A percentile compares a stretch with the other conserved stretches of the same genome.
Conservation (phyloP, 495 filamentous ascomycete genomes). For the Hyaloscypha bicolor region DNA sequence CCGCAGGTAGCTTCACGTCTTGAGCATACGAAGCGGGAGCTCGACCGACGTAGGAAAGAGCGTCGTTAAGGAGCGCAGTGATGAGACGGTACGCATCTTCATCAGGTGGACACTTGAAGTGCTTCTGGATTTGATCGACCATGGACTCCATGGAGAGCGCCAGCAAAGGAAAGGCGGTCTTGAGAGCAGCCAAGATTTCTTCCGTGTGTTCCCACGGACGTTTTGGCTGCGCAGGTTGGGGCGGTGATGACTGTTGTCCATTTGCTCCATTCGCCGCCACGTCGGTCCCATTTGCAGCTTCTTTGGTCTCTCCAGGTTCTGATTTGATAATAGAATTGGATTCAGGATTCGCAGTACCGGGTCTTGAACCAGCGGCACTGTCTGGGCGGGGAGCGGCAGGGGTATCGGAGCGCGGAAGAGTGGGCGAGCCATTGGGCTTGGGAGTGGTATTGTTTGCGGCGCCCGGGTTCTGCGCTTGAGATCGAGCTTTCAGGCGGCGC, state of each 20-base stretch:
- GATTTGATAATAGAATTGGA: conserved; percentile 41
- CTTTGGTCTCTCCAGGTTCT: conserved; percentile 40
- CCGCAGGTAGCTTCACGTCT: conserved; percentile 84
- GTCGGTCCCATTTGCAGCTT: conserved; percentile 49
- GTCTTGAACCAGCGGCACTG: conserved; percentile 43
- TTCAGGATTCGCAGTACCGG: conserved; percentile 55
- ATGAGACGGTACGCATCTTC: conserved; percentile 99
- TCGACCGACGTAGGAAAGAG: conserved; percentile 82
- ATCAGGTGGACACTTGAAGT: conserved; percentile 98
- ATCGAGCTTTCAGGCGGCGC: conserved; percentile 44
- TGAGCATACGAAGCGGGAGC: conserved; percentile 82
- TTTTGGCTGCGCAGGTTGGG: conserved; percentile 61
- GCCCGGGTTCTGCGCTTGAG: conserved; percentile 38
- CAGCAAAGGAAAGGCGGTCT: conserved; percentile 94
- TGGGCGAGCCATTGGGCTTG: conserved; percentile 49
- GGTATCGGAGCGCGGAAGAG: conserved; percentile 27
- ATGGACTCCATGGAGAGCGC: conserved; percentile 99
- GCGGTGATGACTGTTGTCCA: conserved; percentile 34
- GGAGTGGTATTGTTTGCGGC: conserved; percentile 42
- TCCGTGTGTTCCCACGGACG: conserved; percentile 94
- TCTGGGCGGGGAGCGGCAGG: conserved; percentile 24
- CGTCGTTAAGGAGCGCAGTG: conserved; percentile 94
- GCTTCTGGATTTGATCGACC: conserved; percentile 97
- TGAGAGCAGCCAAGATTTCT: conserved; percentile 89
- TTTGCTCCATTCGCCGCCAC: conserved; percentile 34